Evolutionary conservation across 2,329 filamentous ascomycete species (phyloP).

Genomic region (Parastagonospora avenae): DNA sequence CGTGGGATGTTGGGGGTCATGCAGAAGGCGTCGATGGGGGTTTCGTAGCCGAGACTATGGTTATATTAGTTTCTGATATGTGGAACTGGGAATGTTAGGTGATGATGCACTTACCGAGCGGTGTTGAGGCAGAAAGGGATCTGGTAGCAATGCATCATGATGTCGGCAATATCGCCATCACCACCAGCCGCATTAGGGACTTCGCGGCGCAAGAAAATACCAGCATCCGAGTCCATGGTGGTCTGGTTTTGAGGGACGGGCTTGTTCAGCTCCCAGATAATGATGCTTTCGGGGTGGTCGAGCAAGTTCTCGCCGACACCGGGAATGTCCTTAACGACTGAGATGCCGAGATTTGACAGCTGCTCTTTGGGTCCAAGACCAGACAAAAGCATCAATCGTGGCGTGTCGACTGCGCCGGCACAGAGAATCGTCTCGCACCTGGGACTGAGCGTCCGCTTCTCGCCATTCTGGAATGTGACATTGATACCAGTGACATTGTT

Average conservation of each 20-base stretch:
- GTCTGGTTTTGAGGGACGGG: slow-evolving; percentile 80
- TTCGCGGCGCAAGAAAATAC: slow-evolving; percentile 85
- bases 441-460: slow-evolving; percentile 61
- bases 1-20: slow-evolving; percentile 92
- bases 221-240: slow-evolving; percentile 89
- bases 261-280: slow-evolving; percentile 79
- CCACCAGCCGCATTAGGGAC: slow-evolving; percentile 68
- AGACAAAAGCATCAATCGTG: slow-evolving; percentile 64
- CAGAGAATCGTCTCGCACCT: slow-evolving; percentile 79
- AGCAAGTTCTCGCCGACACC: slow-evolving; percentile 69
- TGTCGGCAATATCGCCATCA: slow-evolving; percentile 78
- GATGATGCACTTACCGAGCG: slow-evolving; percentile 53
- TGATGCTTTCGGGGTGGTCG: slow-evolving; percentile 70
- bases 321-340: slow-evolving; percentile 64
- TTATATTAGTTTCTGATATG: slow-evolving; percentile 8
- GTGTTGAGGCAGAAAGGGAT: slow-evolving; percentile 92
- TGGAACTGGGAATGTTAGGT: background rate
- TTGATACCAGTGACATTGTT: slow-evolving; percentile 76
- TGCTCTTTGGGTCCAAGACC: slow-evolving; percentile 57
- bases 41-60: slow-evolving; percentile 69
- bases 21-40: slow-evolving; percentile 79
- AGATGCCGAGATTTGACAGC: slow-evolving; percentile 53
- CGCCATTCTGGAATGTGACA: slow-evolving; percentile 67
- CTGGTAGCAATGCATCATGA: slow-evolving; percentile 98
- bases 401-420: slow-evolving; percentile 82